Evolutionary conservation across 1,284 basidiomycete genomes (phyloP), one percentile per base, ranked within the genome.

Genomic region (Cutaneotrichosporon cavernicola): DNA sequence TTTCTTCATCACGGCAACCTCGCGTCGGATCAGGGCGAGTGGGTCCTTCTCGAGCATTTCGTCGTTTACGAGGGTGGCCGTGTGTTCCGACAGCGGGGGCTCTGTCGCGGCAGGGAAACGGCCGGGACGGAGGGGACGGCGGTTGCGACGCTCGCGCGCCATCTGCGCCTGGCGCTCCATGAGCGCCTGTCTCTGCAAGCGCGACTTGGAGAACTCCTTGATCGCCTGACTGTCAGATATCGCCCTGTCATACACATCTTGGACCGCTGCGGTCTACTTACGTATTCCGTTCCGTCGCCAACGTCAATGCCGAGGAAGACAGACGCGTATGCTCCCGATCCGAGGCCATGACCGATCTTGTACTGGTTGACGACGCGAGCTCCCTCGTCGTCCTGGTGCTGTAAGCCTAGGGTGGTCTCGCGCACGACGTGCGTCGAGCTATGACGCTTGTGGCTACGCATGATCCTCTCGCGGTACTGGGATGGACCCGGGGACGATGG

Each of bases 1-100:
- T 70, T 82, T 82, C 70, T 81, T 82, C 81, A 82, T 82, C 36
- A 82, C 73, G 8, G 81, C 81, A 50, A 82, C 76, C 66, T 82
- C 80, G 38, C 79, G 70, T 51, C 79, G 61, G 5, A 82, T 80
- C 61, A 82, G 64, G 5, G 70, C 73, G 11, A 82, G 66, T 9
- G 79, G 80, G 68, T 82, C 80, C 34, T 53, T 26, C 10, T 49
- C 31, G 4, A 58, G 43, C 56, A 58, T 58, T 8, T 60, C 40
- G 31, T 43, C 50, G 34, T 46, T 34, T 40, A n/a, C 60, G 6
- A 58, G 59, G 30, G 55, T 59, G 16, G 57, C 47, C 5, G 21
- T 36, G 14, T 13, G 16, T 10, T 40, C 10, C 14, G n/a, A 21
- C 22, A 49, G 47, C 26, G 16, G 16, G 18, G 36, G 32, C 26